phyloP scores from a whole-genome alignment of 164 flowering plant genomes.

The Macadamia integrifolia region DNA sequence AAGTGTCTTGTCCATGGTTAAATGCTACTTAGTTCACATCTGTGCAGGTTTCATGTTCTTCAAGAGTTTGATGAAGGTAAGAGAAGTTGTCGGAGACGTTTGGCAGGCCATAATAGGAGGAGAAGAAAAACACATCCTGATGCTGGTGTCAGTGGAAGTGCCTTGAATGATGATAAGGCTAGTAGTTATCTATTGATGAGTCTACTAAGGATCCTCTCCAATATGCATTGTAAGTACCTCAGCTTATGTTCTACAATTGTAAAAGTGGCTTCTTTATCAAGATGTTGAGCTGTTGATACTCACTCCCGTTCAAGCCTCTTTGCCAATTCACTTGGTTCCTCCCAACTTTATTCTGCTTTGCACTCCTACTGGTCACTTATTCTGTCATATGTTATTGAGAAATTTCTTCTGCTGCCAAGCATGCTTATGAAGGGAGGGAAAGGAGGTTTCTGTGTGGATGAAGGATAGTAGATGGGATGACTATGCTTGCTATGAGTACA shows the following conservation, averaged over 20 bases:
- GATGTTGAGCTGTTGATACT: too few species aligned
- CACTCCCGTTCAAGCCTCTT: too few species aligned
- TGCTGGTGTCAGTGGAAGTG: conserved; percentile 22
- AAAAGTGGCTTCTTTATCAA: neutral
- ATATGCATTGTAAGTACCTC: conserved; percentile 42
- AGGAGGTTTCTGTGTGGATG: neutral
- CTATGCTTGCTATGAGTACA: neutral
- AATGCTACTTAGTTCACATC: neutral
- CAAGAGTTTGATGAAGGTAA: conserved; percentile 62
- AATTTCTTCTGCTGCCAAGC: too few species aligned
- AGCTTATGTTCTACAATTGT: neutral
- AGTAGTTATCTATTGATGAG: conserved; percentile 36
- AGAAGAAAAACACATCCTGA: conserved; percentile 53
- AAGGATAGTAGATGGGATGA: neutral
- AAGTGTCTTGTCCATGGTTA: too few species aligned
- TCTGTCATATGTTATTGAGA: too few species aligned
- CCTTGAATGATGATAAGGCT: conserved; percentile 33
- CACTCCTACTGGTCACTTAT: too few species aligned
- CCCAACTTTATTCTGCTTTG: too few species aligned
- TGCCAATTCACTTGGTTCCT: too few species aligned
- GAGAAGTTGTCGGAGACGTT: conserved; percentile 52
- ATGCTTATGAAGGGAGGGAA: too few species aligned
- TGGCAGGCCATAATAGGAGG: conserved; percentile 56
- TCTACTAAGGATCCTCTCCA: conserved; percentile 42
- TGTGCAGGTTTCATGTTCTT: conserved; percentile 51